Base-by-base conservation (phyloP, 805 yeast genomes). In the Ogataea paradorogensis region DNA sequence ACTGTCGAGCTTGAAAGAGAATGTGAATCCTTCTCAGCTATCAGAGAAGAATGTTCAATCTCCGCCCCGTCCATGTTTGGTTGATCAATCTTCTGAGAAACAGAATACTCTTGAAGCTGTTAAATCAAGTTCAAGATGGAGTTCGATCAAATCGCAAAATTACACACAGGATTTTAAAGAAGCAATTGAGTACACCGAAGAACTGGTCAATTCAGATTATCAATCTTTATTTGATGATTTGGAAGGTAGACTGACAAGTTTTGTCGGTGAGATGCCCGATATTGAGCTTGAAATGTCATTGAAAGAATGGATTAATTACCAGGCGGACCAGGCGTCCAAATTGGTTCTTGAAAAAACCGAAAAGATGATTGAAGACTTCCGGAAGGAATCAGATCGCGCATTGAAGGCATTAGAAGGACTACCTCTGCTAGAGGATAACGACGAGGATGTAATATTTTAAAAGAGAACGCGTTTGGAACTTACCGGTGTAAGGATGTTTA, bases 231-330 rank as follows among this genome's bases (percentile, higher is more conserved):
- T 73, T 47, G 78, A 81, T 46, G 95, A 84, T 54, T 56, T 67
- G 28, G 86, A 81, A 42, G 89, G 91, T 1, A 73, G 73, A 21
- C 60, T 84, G 15, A 76, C 85, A 0, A 67, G 68, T 35, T 84
- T 84, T 51, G 76, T 83, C 6, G 70, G 79, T 1, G 78, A 77
- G 30, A 78, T 84, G 77, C 90, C 91, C 0, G 78, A 73, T 22
- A 74, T 74, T 18, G 89, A 84, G 53, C 66, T 84, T 49, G 68
- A 74, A 9, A 78, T 82, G 82, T 76, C 84, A 0, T 73, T 87
- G n/a, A 69, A 71, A 34, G 76, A 83, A 43, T 88, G 95, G 95
- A 61, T 84, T 15, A 53, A 55, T 22, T 66, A 71, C 47, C 73
- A 74, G 50, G 84, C 87, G 0, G 59, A 62, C 9, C 75, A 73